Evolutionary conservation across 2,329 filamentous ascomycete species (phyloP).

Genomic region (Coniochaeta sp.): DNA sequence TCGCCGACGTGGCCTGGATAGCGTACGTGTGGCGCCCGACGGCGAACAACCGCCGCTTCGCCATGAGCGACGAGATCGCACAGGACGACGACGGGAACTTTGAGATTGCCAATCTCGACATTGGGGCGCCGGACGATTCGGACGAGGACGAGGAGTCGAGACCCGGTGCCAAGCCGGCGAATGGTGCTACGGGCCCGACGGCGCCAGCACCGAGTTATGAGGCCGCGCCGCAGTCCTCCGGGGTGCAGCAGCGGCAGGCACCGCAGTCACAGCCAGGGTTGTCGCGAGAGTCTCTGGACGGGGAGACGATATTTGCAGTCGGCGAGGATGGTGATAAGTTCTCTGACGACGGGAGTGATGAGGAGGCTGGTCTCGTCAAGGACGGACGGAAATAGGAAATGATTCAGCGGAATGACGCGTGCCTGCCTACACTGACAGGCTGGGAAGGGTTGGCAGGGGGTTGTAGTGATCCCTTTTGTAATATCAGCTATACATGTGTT

Average conservation of each 20-base stretch:
- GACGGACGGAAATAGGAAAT: constrained; percentile 30
- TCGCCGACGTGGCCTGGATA: constrained; percentile 86
- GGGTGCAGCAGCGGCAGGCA: background rate
- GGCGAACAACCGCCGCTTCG: constrained; percentile 92
- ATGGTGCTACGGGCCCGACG: constrained; percentile 1
- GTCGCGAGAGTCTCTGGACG: constrained; percentile 54
- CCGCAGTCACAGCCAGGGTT: constrained; percentile 26
- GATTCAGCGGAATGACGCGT: background rate
- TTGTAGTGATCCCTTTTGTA: background rate
- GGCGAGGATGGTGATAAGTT: constrained; percentile 79
- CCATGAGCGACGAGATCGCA: constrained; percentile 98
- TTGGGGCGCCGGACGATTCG: constrained; percentile 65
- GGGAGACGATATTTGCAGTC: constrained; percentile 93
- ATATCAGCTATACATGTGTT: constrained; percentile 2
- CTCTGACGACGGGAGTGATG: constrained; percentile 58
- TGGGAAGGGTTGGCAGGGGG: background rate
- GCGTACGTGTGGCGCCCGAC: constrained; percentile 96
- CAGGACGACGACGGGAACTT: constrained; percentile 96
- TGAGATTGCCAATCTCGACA: constrained; percentile 88
- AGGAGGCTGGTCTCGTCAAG: constrained; percentile 50
- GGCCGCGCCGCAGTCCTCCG: background rate
- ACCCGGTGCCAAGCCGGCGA: constrained; percentile 29
- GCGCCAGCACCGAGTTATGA: background rate
- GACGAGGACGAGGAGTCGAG: constrained; percentile 51
- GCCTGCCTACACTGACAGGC: background rate